Evolutionary conservation across 345 rosid genomes (phyloP).

Genomic region (Eucalyptus tenuipes): DNA sequence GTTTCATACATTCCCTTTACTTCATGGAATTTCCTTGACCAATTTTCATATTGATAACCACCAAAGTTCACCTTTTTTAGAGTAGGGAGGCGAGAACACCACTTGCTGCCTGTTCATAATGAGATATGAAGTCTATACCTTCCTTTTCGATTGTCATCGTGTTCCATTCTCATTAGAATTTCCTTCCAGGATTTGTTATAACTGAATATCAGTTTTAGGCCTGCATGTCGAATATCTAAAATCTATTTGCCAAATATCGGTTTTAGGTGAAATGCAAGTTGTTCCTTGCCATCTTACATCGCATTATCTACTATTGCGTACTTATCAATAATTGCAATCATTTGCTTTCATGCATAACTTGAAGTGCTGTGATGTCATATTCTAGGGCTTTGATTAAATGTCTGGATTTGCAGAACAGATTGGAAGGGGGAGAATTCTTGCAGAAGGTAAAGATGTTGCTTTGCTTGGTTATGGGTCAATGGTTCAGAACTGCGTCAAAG

Average conservation of each 20-base stretch:
- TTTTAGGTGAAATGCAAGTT: background rate
- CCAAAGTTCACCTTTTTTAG: background rate
- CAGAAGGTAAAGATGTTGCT: conserved; percentile 79
- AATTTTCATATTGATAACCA: background rate
- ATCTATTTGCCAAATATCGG: background rate
- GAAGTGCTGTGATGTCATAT: background rate
- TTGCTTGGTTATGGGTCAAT: conserved; percentile 86
- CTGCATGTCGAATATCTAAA: background rate
- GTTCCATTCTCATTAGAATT: background rate
- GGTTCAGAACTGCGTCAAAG: conserved; percentile 92
- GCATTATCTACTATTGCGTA: background rate
- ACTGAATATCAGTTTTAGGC: background rate
- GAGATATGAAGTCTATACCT: background rate
- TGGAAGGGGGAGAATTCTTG: conserved; percentile 66
- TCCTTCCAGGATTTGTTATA: background rate
- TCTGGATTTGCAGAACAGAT: conserved; percentile 36
- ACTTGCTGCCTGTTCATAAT: background rate
- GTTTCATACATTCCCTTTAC: background rate
- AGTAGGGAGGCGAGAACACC: background rate
- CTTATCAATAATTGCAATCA: background rate
- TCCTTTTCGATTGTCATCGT: background rate
- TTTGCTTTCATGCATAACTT: background rate
- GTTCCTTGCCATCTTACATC: background rate
- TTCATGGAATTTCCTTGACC: background rate
- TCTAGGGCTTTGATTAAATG: background rate